phyloP scores from a whole-genome alignment of 208 protist species.

The Acanthamoeba lenticulata region DNA sequence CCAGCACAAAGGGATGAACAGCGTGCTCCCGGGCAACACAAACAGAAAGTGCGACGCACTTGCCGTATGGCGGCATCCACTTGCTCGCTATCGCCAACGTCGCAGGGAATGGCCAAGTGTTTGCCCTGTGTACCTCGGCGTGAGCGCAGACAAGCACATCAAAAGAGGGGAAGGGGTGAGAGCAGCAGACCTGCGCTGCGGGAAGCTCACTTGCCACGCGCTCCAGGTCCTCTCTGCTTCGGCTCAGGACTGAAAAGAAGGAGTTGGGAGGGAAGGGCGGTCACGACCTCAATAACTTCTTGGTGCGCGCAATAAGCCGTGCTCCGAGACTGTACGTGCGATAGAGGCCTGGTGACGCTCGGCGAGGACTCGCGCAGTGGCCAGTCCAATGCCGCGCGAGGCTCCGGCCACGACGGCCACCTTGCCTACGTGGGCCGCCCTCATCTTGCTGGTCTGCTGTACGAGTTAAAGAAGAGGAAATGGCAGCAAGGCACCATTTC shows the following conservation, averaged over 20 bases:
- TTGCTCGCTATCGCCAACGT: neutral
- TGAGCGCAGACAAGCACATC: too few species aligned
- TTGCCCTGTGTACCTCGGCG: neutral
- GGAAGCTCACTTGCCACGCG: neutral
- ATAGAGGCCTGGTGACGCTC: neutral
- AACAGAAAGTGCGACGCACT: neutral
- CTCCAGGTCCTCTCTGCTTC: neutral
- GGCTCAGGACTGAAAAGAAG: neutral
- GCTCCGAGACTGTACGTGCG: neutral
- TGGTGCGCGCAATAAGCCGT: neutral
- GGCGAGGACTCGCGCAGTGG: neutral
- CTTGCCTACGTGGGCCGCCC: neutral
- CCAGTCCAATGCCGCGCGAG: neutral
- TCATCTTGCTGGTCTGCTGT: neutral
- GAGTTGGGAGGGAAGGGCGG: too few species aligned
- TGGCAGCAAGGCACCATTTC: too few species aligned
- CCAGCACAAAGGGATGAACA: neutral
- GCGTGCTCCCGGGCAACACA: neutral
- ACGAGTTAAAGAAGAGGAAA: neutral
- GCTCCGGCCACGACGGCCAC: conserved; percentile 22
- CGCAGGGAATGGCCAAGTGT: conserved; percentile 8
- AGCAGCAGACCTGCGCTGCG: neutral
- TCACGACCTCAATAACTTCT: neutral
- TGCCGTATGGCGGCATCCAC: neutral
- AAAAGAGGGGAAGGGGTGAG: too few species aligned